Evolutionary conservation across 805 yeast genomes (phyloP).

Genomic region (Spathaspora sp.): DNA sequence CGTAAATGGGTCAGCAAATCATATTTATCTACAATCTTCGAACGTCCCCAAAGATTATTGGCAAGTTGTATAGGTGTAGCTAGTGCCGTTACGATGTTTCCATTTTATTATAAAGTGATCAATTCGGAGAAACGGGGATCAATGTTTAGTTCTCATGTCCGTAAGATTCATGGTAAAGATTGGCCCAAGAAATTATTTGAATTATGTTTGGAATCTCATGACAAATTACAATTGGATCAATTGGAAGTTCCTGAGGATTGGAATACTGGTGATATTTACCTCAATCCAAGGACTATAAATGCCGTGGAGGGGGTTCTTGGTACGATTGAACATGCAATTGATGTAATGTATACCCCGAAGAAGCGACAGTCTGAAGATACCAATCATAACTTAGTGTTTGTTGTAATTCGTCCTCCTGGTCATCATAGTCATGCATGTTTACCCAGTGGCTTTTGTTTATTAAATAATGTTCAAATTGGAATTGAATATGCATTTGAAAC

Average conservation of each 20-base stretch:
- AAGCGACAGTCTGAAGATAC: constrained; percentile 5
- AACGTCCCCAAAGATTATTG: constrained; percentile 74
- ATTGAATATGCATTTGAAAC: constrained; percentile 67
- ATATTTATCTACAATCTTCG: constrained; percentile 67
- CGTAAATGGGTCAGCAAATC: constrained; percentile 73
- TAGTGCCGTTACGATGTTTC: constrained; percentile 67
- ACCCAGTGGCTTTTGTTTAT: constrained; percentile 83
- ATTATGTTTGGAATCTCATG: constrained; percentile 57
- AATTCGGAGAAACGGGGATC: constrained; percentile 48
- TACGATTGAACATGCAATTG: constrained; percentile 69
- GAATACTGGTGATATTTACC: constrained; percentile 81
- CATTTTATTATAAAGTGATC: constrained; percentile 50
- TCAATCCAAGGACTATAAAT: constrained; percentile 59
- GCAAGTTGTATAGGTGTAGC: constrained; percentile 79
- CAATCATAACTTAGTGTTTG: constrained; percentile 49
- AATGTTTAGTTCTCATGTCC: constrained; percentile 56
- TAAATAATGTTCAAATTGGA: constrained; percentile 79
- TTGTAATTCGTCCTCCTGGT: constrained; percentile 78
- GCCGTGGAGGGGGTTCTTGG: constrained; percentile 79
- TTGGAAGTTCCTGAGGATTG: constrained; percentile 77
- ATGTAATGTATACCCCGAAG: constrained; percentile 23
- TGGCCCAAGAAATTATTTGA: constrained; percentile 64
- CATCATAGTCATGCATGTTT: constrained; percentile 80
- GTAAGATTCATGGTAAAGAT: constrained; percentile 65
- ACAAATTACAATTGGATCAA: constrained; percentile 47